Percentiles rank a stretch among this genome's conserved stretches.
phyloP scores from a whole-genome alignment of 1,139 yeast species.

The Groenewaldozyma sp. region DNA sequence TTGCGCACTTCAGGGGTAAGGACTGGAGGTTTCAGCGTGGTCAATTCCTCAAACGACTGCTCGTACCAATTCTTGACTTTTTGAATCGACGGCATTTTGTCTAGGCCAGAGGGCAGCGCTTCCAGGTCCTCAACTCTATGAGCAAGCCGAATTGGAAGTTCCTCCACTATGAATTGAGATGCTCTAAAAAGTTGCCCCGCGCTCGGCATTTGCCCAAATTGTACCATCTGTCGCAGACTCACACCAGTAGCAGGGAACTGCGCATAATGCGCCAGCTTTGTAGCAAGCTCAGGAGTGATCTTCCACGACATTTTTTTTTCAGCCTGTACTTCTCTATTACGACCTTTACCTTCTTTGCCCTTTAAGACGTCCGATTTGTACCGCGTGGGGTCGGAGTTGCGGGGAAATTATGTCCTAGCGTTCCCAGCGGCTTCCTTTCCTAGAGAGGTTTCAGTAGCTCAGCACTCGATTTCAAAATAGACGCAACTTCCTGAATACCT shows the following conservation, averaged over 20 bases:
- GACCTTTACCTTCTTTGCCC: too few relatives aligned
- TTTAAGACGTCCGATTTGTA: too few relatives aligned
- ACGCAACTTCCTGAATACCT: too few relatives aligned
- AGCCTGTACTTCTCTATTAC: too few relatives aligned
- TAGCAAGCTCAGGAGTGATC: constrained; percentile 25
- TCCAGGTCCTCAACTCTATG: constrained; percentile 81
- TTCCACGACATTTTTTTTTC: constrained; percentile 18
- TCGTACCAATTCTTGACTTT: constrained; percentile 87
- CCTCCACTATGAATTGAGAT: constrained; percentile 77
- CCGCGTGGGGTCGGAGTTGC: too few relatives aligned
- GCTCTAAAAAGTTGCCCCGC: constrained; percentile 78
- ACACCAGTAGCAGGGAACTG: constrained; percentile 76
- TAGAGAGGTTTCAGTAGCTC: too few relatives aligned
- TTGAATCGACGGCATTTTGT: constrained; percentile 62
- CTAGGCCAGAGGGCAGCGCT: constrained; percentile 65
- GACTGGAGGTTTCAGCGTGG: constrained; percentile 33
- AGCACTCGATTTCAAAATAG: too few relatives aligned
- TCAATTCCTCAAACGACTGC: constrained; percentile 78
- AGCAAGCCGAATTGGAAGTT: constrained; percentile 79
- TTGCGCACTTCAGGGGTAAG: constrained; percentile 23
- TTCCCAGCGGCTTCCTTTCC: too few relatives aligned
- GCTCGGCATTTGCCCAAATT: constrained; percentile 69
- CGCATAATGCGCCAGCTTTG: constrained; percentile 46
- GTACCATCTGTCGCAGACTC: constrained; percentile 84
- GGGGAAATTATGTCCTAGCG: too few relatives aligned